Evolutionary conservation across 2,329 filamentous ascomycete genomes (phyloP).

Genomic region (Cladobotryum protrusum): DNA sequence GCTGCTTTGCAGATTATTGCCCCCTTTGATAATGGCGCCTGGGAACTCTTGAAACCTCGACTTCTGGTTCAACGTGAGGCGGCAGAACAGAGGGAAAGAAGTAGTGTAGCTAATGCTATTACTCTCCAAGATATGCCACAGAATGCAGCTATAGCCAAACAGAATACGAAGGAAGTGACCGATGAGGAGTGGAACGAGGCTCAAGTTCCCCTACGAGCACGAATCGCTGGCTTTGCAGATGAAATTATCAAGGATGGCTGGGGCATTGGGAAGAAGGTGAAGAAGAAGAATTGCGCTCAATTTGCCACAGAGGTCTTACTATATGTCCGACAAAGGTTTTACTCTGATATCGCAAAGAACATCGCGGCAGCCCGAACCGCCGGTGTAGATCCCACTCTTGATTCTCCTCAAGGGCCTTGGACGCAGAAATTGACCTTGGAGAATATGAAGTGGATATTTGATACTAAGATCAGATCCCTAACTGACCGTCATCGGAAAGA

Average conservation of each 20-base stretch:
- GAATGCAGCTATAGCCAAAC: not conserved
- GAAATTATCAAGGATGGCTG: slow-evolving; percentile 62
- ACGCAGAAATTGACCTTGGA: slow-evolving; percentile 65
- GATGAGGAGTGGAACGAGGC: slow-evolving; percentile 66
- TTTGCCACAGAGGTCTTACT: slow-evolving; percentile 69
- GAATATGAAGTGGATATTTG: slow-evolving; percentile 83
- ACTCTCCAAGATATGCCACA: slow-evolving; percentile 28
- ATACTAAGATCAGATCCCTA: slow-evolving; percentile 65
- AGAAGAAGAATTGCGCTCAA: slow-evolving; percentile 54
- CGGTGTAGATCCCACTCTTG: slow-evolving; percentile 37
- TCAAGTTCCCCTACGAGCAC: slow-evolving; percentile 60
- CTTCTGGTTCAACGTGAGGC: slow-evolving; percentile 59
- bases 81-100: slow-evolving; percentile 53
- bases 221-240: slow-evolving; percentile 61
- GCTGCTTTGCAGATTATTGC: slow-evolving; percentile 64
- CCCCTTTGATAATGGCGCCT: slow-evolving; percentile 62
- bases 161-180: slow-evolving; percentile 42
- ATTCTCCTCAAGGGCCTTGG: slow-evolving; percentile 48
- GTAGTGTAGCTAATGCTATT: slow-evolving; percentile 25
- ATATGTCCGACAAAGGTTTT: slow-evolving; percentile 62
- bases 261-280: slow-evolving; percentile 57
- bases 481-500: slow-evolving; percentile 63
- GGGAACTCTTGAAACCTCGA: slow-evolving; percentile 62
- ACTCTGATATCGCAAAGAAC: slow-evolving; percentile 51
- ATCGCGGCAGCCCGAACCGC: slow-evolving; percentile 40